Percentiles rank a stretch among this genome's conserved stretches.
Evolutionary conservation across 495 filamentous ascomycete species (phyloP).

Genomic region (Hyaloscypha bicolor): DNA sequence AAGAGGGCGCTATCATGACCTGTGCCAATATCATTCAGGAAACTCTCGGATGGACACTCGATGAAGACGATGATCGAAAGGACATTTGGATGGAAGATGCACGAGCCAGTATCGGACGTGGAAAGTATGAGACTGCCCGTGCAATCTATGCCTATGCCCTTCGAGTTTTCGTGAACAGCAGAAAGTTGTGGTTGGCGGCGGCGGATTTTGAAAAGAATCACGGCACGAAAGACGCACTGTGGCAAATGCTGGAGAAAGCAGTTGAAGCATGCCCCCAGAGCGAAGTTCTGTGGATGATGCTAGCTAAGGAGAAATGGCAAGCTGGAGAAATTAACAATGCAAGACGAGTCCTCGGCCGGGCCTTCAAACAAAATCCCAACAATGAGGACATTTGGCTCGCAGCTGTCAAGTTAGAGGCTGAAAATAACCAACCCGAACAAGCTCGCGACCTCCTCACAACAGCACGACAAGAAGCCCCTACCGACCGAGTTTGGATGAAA

Average conservation of each 20-base stretch:
- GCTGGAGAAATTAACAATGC: slow-evolving; percentile 84
- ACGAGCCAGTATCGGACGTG: slow-evolving; percentile 71
- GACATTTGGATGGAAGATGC: slow-evolving; percentile 96
- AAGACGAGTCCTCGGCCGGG: slow-evolving; percentile 75
- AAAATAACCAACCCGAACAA: slow-evolving; percentile 76
- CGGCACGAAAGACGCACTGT: slow-evolving; percentile 80
- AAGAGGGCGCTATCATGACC: slow-evolving; percentile 84
- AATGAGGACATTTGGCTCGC: slow-evolving; percentile 98
- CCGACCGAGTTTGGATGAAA: slow-evolving; percentile 96
- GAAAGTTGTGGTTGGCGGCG: slow-evolving; percentile 83
- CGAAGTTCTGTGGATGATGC: slow-evolving; percentile 94
- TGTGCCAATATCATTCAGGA: slow-evolving; percentile 87
- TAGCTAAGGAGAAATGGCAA: slow-evolving; percentile 92
- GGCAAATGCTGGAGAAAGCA: slow-evolving; percentile 86
- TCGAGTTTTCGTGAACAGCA: slow-evolving; percentile 81
- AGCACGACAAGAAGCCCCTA: slow-evolving; percentile 83
- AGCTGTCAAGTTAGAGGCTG: slow-evolving; percentile 92
- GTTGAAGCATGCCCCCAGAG: slow-evolving; percentile 88
- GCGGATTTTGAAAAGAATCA: slow-evolving; percentile 91
- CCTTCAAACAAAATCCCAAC: slow-evolving; percentile 90
- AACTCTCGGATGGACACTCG: slow-evolving; percentile 89
- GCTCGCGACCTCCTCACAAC: slow-evolving; percentile 78
- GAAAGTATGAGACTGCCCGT: slow-evolving; percentile 83
- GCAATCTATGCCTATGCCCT: slow-evolving; percentile 92
- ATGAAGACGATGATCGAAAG: slow-evolving; percentile 96